These are phyloP conservation scores for Diospyros lotus DNA, from an alignment of 148 eudicot genomes.

Conservation along the genomic window DNA sequence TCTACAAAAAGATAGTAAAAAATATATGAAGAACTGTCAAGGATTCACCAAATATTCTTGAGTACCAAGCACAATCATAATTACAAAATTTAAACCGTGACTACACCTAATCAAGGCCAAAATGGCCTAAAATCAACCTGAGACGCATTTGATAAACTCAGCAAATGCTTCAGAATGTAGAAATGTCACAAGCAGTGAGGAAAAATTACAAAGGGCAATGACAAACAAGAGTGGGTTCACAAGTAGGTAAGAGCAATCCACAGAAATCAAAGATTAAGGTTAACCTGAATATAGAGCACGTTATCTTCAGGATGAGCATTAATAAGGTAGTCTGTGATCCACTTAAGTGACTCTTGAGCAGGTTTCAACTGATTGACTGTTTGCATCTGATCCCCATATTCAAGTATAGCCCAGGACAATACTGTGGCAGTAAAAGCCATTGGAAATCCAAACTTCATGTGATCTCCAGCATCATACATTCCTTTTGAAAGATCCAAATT, in stretches of 20 bases:
- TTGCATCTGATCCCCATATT: constrained; percentile 90
- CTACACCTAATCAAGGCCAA: neutral
- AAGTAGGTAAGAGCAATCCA: neutral
- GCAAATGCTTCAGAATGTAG: neutral
- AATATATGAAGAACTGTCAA: neutral
- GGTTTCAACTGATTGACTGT: constrained; percentile 58
- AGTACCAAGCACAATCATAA: neutral
- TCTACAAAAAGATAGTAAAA: too few species aligned
- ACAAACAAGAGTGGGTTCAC: neutral
- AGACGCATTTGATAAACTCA: neutral
- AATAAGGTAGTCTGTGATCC: constrained; percentile 84
- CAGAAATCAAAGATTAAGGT: neutral
- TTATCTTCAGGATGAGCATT: constrained; percentile 68
- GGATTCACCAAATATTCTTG: neutral
- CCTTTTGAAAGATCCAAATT: constrained; percentile 84
- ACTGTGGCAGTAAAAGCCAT: constrained; percentile 93
- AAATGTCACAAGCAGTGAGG: too few species aligned
- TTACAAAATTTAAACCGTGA: neutral
- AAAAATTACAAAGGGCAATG: neutral
- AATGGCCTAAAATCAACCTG: neutral
- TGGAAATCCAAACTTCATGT: constrained; percentile 92
- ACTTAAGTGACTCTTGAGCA: constrained; percentile 66
- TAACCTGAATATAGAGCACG: constrained; percentile 86
- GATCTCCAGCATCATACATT: constrained; percentile 97
- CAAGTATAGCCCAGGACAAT: constrained; percentile 88